phyloP scores from a whole-genome alignment of 805 yeast genomes.

The Wickerhamomyces hampshirensis region DNA sequence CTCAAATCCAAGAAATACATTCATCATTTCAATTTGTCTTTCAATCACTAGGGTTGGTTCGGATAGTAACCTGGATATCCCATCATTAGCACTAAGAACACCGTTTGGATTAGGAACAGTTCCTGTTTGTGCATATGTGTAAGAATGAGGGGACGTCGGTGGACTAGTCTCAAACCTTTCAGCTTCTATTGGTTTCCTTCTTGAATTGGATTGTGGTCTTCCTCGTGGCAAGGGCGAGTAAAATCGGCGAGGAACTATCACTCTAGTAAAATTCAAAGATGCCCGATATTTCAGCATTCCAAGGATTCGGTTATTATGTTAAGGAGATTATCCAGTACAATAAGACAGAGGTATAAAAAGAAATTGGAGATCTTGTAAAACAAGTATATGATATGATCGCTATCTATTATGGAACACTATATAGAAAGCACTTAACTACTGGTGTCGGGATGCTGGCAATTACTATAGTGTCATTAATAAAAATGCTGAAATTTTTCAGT shows the following conservation, averaged over 20 bases:
- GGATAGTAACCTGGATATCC: slow-evolving; percentile 54
- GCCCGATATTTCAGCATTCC: too few relatives aligned
- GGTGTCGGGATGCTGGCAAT: too few relatives aligned
- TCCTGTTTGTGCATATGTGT: slow-evolving; percentile 13
- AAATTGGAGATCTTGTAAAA: too few relatives aligned
- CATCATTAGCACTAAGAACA: slow-evolving; percentile 45
- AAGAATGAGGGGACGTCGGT: slow-evolving; percentile 1
- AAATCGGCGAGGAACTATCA: slow-evolving; percentile 4
- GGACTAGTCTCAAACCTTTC: slow-evolving; percentile 4
- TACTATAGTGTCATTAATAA: too few relatives aligned
- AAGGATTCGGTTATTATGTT: too few relatives aligned
- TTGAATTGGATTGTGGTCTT: slow-evolving; percentile 1
- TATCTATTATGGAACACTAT: too few relatives aligned
- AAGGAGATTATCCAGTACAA: too few relatives aligned
- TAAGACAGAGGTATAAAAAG: too few relatives aligned
- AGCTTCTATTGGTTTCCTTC: neutral
- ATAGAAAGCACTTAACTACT: too few relatives aligned
- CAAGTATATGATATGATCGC: too few relatives aligned
- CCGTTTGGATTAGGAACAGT: slow-evolving; percentile 36
- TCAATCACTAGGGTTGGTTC: slow-evolving; percentile 87
- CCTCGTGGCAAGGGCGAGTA: slow-evolving; percentile 20
- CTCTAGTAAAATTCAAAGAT: too few relatives aligned
- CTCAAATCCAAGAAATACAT: slow-evolving; percentile 81
- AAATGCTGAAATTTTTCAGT: too few relatives aligned
- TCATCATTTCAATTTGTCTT: slow-evolving; percentile 84